A percentile compares a stretch with the other conserved stretches of the same genome.
Evolutionary conservation across 345 rosid genomes (phyloP).

Genomic region (Raphanus sativus): DNA sequence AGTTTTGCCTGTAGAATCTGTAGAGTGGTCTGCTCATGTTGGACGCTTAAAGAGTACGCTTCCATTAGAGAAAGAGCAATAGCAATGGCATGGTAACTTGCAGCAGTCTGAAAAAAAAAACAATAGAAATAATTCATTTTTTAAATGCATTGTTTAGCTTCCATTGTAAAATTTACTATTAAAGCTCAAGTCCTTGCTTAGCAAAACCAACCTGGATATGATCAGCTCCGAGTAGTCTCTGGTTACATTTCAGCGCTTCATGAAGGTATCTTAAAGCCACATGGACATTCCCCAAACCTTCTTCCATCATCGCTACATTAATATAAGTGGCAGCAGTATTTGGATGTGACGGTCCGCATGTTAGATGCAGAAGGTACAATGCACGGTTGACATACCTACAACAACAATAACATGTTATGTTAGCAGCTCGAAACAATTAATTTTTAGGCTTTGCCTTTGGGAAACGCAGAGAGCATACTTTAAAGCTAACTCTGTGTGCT

Average conservation of each 20-base stretch:
- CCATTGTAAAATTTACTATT: not conserved
- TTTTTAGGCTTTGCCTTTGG: constrained; percentile 4
- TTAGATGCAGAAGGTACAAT: constrained; percentile 82
- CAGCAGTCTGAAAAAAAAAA: constrained; percentile 70
- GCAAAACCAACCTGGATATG: constrained; percentile 80
- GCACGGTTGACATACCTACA: constrained; percentile 94
- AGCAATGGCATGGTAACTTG: constrained; percentile 99
- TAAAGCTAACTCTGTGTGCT: constrained; percentile 92
- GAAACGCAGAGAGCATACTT: constrained; percentile 59
- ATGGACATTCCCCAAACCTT: constrained; percentile 96
- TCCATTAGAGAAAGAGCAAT: constrained; percentile 97
- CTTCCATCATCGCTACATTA: constrained; percentile 99
- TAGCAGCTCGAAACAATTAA: constrained; percentile 15
- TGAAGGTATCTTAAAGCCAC: constrained; percentile 94
- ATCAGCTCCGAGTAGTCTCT: constrained; percentile 92
- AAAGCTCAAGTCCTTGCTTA: constrained; percentile 5
- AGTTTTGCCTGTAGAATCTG: constrained; percentile 91
- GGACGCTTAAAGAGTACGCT: constrained; percentile 91
- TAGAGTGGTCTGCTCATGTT: constrained; percentile 94
- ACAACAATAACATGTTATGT: constrained; percentile 24
- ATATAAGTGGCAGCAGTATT: constrained; percentile 98
- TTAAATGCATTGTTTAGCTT: constrained; percentile 1
- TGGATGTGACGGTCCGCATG: constrained; percentile 96
- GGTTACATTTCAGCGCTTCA: constrained; percentile 97
- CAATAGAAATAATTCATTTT: not conserved